A percentile compares a stretch with the other conserved stretches of the same genome.
These are phyloP conservation scores for Ophiostoma piceae DNA, from an alignment of 2,329 filamentous ascomycete genomes.

Conservation along the genomic window DNA sequence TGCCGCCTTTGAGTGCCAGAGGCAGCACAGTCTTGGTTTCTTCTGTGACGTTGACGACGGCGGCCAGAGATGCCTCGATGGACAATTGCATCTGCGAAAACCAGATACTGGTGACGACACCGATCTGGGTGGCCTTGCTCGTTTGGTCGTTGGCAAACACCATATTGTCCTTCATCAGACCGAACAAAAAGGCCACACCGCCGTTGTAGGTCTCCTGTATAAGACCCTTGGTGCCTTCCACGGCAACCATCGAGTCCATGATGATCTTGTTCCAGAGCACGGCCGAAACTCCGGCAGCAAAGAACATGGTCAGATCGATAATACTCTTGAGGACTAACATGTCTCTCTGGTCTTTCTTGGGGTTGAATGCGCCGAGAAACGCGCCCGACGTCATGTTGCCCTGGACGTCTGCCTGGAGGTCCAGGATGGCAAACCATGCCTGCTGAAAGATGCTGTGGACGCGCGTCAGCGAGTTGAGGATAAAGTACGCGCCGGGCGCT, in stretches of 20 bases:
- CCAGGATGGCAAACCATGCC: neutral
- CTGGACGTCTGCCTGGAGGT: neutral
- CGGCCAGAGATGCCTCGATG: neutral
- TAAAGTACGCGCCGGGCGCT: neutral
- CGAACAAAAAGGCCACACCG: neutral
- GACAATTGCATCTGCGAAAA: neutral
- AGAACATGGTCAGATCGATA: neutral
- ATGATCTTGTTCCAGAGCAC: neutral
- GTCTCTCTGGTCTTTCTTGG: neutral
- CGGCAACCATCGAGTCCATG: too few relatives aligned
- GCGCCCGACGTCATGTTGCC: neutral
- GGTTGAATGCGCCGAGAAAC: neutral
- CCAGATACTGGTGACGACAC: neutral
- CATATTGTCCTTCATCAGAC: neutral
- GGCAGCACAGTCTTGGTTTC: neutral
- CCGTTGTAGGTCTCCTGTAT: neutral
- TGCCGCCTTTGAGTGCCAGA: neutral
- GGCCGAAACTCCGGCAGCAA: neutral
- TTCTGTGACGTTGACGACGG: neutral
- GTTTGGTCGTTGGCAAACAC: neutral
- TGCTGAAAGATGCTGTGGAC: slow-evolving; percentile 1
- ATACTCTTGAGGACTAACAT: neutral
- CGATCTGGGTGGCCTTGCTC: neutral
- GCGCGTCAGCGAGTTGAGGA: neutral
- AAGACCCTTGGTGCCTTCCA: neutral